A percentile compares a stretch with the other conserved stretches of the same genome.
phyloP scores from a whole-genome alignment of 2,329 filamentous ascomycete genomes.

The Chalara sp. region DNA sequence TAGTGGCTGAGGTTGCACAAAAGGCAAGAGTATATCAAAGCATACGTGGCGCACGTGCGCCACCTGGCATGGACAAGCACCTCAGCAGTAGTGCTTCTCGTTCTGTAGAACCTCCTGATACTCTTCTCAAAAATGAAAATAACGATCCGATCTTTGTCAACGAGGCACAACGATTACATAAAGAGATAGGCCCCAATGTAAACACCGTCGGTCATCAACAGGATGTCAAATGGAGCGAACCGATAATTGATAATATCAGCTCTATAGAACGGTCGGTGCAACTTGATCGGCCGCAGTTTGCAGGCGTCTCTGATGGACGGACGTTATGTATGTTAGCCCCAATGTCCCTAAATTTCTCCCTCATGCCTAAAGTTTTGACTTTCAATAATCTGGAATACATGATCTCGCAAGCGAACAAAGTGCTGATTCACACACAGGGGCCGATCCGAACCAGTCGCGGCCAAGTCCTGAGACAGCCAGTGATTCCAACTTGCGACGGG shows the following conservation, averaged over 20 bases:
- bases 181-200: not conserved
- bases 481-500: constrained; percentile 31
- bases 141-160: not conserved
- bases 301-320: constrained; percentile 42
- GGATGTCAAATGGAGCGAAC: not conserved
- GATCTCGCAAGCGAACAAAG: not conserved
- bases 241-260: not conserved
- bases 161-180: not conserved
- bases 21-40: constrained; percentile 53
- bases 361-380: not conserved
- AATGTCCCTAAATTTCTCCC: not conserved
- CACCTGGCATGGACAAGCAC: constrained; percentile 24
- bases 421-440: constrained; percentile 1
- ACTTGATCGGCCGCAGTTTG: constrained; percentile 30
- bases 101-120: not conserved
- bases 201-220: too few relatives aligned
- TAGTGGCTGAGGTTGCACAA: constrained; percentile 56
- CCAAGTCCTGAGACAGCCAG: constrained; percentile 37
- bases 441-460: constrained; percentile 35
- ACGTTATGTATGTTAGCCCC: constrained; percentile 13
- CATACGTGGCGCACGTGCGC: constrained; percentile 51
- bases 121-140: not conserved
- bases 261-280: not conserved
- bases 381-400: not conserved
- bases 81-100: too few relatives aligned